Percentiles rank a stretch among this genome's conserved stretches.
phyloP scores from a whole-genome alignment of 2,329 filamentous ascomycete species.

The Metarhizium anisopliae region DNA sequence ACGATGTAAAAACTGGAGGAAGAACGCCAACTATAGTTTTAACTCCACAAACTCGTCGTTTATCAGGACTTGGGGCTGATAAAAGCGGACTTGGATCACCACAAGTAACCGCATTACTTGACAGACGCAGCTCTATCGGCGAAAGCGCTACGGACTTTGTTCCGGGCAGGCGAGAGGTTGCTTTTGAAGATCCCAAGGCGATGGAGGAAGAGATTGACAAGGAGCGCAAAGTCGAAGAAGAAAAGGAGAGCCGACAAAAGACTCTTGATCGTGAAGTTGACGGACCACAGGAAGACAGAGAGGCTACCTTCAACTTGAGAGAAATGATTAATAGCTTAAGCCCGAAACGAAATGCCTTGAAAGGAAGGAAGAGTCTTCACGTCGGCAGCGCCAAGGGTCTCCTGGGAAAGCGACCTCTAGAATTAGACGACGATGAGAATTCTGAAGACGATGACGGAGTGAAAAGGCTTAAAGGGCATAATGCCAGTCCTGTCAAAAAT shows the following conservation, averaged over 20 bases:
- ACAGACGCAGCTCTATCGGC: conserved; percentile 62
- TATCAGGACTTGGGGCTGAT: conserved; percentile 63
- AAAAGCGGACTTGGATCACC: conserved; percentile 67
- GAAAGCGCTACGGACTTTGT: conserved; percentile 57
- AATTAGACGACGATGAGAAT: conserved; percentile 59
- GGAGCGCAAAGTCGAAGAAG: conserved; percentile 49
- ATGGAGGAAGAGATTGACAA: conserved; percentile 55
- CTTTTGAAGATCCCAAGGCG: conserved; percentile 56
- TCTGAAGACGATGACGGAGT: conserved; percentile 49
- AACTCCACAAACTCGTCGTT: conserved; percentile 38
- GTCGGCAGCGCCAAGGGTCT: conserved; percentile 66
- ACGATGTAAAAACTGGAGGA: conserved; percentile 42
- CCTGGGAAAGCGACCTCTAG: conserved; percentile 63
- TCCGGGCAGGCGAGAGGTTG: conserved; percentile 41
- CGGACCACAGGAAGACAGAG: conserved; percentile 40
- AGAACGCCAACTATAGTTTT: conserved; percentile 56
- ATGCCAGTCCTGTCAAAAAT: conserved; percentile 70
- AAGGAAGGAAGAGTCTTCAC: conserved; percentile 66
- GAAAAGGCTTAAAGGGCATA: conserved; percentile 63
- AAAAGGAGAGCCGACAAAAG: conserved; percentile 49
- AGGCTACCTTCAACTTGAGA: conserved; percentile 58
- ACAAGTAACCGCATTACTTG: conserved; percentile 60
- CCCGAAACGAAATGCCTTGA: conserved; percentile 60
- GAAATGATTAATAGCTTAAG: conserved; percentile 73
- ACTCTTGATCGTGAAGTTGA: conserved; percentile 44